Percentiles rank a stretch among this genome's conserved stretches.
These are phyloP conservation scores for Sugiyamaella americana DNA, from an alignment of 805 yeast genomes.

Conservation along the genomic window DNA sequence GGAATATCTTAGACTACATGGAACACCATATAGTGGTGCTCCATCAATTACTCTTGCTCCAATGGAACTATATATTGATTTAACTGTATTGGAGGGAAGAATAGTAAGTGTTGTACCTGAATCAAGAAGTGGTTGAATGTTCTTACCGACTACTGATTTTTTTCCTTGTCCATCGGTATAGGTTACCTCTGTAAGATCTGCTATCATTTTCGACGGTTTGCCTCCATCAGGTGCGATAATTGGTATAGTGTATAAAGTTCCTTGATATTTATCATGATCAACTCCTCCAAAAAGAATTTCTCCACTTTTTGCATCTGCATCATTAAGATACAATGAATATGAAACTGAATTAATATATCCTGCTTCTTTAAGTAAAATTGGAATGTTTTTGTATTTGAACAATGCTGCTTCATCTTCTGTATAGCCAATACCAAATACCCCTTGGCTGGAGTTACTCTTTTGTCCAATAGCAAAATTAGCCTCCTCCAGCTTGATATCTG, in stretches of 20 bases:
- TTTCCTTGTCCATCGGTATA: background rate
- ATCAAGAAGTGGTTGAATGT: constrained; percentile 18
- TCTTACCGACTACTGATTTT: background rate
- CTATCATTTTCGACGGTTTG: background rate
- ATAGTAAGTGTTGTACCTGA: constrained; percentile 23
- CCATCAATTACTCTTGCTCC: constrained; percentile 32
- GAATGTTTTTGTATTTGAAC: constrained; percentile 25
- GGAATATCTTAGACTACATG: background rate
- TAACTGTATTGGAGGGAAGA: constrained; percentile 24
- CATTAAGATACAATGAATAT: constrained; percentile 47
- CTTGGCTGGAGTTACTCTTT: constrained; percentile 41
- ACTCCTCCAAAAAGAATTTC: constrained; percentile 63
- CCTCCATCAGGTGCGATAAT: constrained; percentile 4
- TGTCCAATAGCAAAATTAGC: constrained; percentile 10
- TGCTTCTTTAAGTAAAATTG: constrained; percentile 32
- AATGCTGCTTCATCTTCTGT: constrained; percentile 8
- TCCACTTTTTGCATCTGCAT: constrained; percentile 35
- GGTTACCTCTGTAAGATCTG: constrained; percentile 2
- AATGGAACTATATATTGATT: constrained; percentile 30
- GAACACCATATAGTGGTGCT: background rate
- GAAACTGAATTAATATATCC: constrained; percentile 39
- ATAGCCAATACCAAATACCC: constrained; percentile 38
- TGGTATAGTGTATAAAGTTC: constrained; percentile 30
- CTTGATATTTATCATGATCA: constrained; percentile 55
- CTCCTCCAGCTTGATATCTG: constrained; percentile 38